Conservation (phyloP, 208 protist genomes). For the Leishmania gerbilli region DNA sequence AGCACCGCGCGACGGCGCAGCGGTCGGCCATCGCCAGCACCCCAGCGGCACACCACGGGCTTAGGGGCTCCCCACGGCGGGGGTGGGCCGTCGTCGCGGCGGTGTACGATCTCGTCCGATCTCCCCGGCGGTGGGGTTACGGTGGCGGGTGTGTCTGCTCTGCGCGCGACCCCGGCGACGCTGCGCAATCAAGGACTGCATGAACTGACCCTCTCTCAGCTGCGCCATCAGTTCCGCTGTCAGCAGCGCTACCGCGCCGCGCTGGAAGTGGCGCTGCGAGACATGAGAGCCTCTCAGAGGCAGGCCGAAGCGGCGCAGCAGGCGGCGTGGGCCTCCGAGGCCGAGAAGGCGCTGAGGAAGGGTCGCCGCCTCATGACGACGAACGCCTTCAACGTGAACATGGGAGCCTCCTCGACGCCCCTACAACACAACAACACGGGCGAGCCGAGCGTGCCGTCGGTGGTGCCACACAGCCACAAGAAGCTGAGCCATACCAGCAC, state of each 20-base stretch:
- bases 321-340: slow-evolving; percentile 57
- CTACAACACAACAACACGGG: not conserved
- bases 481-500: slow-evolving; percentile 9
- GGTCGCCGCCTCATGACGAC: slow-evolving; percentile 8
- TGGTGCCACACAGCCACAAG: slow-evolving; percentile 16
- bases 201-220: slow-evolving; percentile 66
- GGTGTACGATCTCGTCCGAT: not conserved
- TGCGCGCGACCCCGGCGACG: not conserved
- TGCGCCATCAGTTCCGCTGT: slow-evolving; percentile 66
- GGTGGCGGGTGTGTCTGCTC: not conserved
- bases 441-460: not conserved
- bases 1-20: not conserved
- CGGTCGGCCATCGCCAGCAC: not conserved
- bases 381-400: not conserved
- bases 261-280: slow-evolving; percentile 43
- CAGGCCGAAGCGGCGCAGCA: slow-evolving; percentile 44
- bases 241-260: slow-evolving; percentile 60
- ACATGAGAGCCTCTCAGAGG: slow-evolving; percentile 36
- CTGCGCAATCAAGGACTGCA: slow-evolving; percentile 20
- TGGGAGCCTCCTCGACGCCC: not conserved
- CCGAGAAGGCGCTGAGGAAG: slow-evolving; percentile 38
- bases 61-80: not conserved
- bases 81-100: not conserved
- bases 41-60: slow-evolving; percentile 2
- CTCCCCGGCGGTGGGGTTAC: not conserved